These are phyloP conservation scores for Jamesozyma lodderae DNA, from an alignment of 805 yeast species.

Conservation along the genomic window DNA sequence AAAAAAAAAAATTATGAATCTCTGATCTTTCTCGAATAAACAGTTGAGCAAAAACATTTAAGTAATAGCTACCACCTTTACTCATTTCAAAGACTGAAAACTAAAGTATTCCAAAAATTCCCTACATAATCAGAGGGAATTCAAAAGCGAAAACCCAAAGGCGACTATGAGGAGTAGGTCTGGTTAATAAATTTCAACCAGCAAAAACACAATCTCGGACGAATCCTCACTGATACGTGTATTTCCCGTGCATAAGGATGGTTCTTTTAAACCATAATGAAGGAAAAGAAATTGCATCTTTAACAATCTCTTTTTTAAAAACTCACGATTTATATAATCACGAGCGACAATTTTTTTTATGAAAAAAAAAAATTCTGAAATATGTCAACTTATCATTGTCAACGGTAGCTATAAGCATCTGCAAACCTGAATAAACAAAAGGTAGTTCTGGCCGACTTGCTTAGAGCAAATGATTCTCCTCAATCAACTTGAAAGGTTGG, in stretches of 20 bases:
- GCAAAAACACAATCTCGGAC: slow-evolving; percentile 99
- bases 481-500: no score
- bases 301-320: no score
- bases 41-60: not conserved
- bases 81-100: not conserved
- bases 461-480: no score
- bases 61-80: not conserved
- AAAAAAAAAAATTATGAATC: not conserved
- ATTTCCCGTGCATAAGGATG: slow-evolving; percentile 99
- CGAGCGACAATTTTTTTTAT: no score
- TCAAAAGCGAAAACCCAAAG: slow-evolving; percentile 38
- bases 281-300: no score
- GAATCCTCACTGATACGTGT: slow-evolving; percentile 99
- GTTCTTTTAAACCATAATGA: slow-evolving; percentile 20
- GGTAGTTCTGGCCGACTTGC: no score
- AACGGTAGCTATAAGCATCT: no score
- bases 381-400: no score
- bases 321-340: no score
- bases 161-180: slow-evolving; percentile 60
- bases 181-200: slow-evolving; percentile 94
- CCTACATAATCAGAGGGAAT: slow-evolving; percentile 36
- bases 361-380: no score
- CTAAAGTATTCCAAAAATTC: slow-evolving; percentile 64
- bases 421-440: no score
- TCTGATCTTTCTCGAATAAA: no score